Percentiles rank a stretch among this genome's conserved stretches.
Evolutionary conservation across 2,329 filamentous ascomycete genomes (phyloP).

Genomic region (Paramyrothecium sp.): DNA sequence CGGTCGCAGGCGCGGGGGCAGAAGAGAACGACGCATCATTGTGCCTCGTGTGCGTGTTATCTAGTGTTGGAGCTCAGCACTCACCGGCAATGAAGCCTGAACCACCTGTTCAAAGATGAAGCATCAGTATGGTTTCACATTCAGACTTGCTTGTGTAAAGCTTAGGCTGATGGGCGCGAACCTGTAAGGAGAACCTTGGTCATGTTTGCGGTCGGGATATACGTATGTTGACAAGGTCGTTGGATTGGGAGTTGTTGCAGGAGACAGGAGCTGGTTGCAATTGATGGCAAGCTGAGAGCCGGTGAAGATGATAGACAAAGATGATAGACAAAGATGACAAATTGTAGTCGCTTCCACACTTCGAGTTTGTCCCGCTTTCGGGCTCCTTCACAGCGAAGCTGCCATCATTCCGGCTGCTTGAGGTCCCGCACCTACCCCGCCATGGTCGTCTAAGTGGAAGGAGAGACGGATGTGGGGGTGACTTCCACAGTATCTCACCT

Average conservation of each 20-base stretch:
- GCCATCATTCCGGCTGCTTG: no score
- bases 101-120: constrained; percentile 19
- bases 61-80: constrained; percentile 2
- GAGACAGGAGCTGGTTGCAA: no score
- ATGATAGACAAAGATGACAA: not conserved
- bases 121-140: constrained; percentile 8
- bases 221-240: not conserved
- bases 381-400: not conserved
- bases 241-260: no score
- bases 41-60: not conserved
- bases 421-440: not conserved
- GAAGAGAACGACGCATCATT: not conserved
- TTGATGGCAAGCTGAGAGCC: no score
- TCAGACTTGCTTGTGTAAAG: not conserved
- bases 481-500: no score
- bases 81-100: constrained; percentile 34
- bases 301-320: not conserved
- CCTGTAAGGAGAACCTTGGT: constrained; percentile 29
- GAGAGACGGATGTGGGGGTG: no score
- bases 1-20: not conserved
- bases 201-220: constrained; percentile 16
- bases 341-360: not conserved
- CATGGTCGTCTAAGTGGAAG: no score
- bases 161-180: constrained; percentile 5
- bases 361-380: not conserved